These are phyloP conservation scores for Trichoderma lentiforme DNA, from an alignment of 2,329 filamentous ascomycete species.

Conservation along the genomic window DNA sequence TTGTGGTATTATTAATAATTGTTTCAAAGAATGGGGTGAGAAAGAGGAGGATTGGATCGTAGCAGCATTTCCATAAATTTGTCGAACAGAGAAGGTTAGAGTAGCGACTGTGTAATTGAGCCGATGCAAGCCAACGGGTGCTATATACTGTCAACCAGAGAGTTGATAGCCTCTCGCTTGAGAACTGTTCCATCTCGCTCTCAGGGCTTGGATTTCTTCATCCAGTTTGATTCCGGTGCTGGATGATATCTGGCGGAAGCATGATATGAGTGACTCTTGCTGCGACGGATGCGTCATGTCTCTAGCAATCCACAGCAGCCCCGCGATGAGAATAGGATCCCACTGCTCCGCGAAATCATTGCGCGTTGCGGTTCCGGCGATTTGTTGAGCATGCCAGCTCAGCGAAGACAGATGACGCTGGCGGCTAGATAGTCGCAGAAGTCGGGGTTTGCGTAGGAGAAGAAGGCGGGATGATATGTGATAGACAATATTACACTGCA, in stretches of 20 bases:
- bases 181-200: constrained; percentile 9
- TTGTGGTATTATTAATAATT: background rate
- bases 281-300: constrained; percentile 29
- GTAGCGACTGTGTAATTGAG: background rate
- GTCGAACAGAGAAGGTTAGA: background rate
- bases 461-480: constrained; percentile 25
- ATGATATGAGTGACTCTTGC: constrained; percentile 24
- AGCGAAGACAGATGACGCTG: constrained; percentile 17
- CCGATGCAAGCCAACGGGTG: background rate
- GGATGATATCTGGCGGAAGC: constrained; percentile 20
- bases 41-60: background rate
- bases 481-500: constrained; percentile 23
- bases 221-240: constrained; percentile 22
- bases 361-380: constrained; percentile 28
- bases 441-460: constrained; percentile 23
- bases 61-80: background rate
- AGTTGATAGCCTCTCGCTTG: background rate
- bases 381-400: constrained; percentile 31
- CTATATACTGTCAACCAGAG: background rate
- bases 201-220: constrained; percentile 17
- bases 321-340: constrained; percentile 31
- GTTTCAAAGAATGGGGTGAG: no score
- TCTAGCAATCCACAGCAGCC: constrained; percentile 26
- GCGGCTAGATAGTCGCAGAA: constrained; percentile 19
- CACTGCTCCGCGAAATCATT: constrained; percentile 33